Base-by-base conservation (phyloP, 139 green algal species). In the Cymbomonas tetramitiformis region DNA sequence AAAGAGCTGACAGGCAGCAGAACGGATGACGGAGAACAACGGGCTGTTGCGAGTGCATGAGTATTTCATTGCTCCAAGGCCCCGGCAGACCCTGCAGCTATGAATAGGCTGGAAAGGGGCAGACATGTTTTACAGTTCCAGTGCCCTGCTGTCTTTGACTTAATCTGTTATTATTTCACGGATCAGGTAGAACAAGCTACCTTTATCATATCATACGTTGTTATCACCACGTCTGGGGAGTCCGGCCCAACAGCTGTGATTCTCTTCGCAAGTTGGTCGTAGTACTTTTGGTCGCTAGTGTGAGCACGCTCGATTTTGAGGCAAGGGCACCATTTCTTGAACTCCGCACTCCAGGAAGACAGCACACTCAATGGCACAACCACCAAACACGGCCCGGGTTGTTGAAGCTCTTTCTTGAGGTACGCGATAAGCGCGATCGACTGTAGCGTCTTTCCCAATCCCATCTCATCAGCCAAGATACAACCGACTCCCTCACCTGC, bases 271-370 rank as follows among this genome's bases (percentile, higher is more conserved):
- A 52, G 23, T 58, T 44, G 29, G 32, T 44, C 18, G 31, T 6
- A 19, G 51, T 61, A 53, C 76, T 81, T 71, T 89, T 78, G 49
- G 76, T 80, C 32, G 61, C 43, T 9, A 68, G 72, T 38, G 86
- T 78, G 28, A 81, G 64, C 56, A 79, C 70, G 4, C 78, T 59
- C 3, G 49, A 76, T 56, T 31, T 78, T 81, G 4, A 76, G n/a
- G 4, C 21, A 26, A 10, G 86, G 86, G 10, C 73, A 63, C 81
- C 82, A 95, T 55, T 78, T 80, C 34, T 68, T 54, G 64, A 95
- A 93, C 75, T 95, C 86, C 19, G 71, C 74, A 47, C 85, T 81
- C 86, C 86, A 95, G 69, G 94, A 94, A 60, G 79, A 72, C n/a
- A 94, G 70, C 0, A 77, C 87, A 32, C 79, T 90, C 1, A 95